Evolutionary conservation across 768 basidiomycete species (phyloP).

Genomic region (Lactarius trivialis): DNA sequence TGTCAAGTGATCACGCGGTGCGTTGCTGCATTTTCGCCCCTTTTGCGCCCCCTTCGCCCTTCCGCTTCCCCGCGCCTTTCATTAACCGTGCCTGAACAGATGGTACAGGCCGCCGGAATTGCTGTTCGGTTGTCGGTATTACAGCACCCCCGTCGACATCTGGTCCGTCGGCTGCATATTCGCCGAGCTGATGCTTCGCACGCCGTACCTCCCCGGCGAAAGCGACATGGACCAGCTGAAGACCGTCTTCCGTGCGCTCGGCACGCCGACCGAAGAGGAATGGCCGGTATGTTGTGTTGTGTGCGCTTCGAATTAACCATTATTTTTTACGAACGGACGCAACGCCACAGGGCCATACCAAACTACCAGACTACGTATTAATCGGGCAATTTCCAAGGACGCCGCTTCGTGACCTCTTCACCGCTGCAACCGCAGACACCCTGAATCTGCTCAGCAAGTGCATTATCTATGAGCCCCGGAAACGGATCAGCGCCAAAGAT

Average conservation of each 20-base stretch:
- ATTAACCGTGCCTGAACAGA: slow-evolving; percentile 35
- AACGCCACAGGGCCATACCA: slow-evolving; percentile 67
- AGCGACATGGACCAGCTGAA: slow-evolving; percentile 96
- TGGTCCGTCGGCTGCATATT: slow-evolving; percentile 99
- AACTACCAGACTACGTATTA: slow-evolving; percentile 83
- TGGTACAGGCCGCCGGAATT: slow-evolving; percentile 99
- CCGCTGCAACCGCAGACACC: slow-evolving; percentile 81
- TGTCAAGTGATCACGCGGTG: slow-evolving; percentile 96
- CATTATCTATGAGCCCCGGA: slow-evolving; percentile 78
- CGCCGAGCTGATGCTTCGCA: slow-evolving; percentile 93
- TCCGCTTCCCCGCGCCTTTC: background rate
- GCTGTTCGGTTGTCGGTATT: slow-evolving; percentile 84
- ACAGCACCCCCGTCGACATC: slow-evolving; percentile 87
- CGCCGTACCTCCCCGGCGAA: slow-evolving; percentile 92
- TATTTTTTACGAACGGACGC: too few relatives aligned
- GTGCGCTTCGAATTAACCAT: too few relatives aligned
- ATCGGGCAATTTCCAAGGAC: slow-evolving; percentile 82
- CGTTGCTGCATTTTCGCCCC: slow-evolving; percentile 25
- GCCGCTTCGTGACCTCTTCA: slow-evolving; percentile 80
- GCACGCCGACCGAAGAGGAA: slow-evolving; percentile 93
- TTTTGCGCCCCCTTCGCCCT: slow-evolving; percentile 2
- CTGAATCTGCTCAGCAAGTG: slow-evolving; percentile 76
- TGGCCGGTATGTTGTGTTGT: slow-evolving; percentile 95
- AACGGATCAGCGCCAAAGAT: slow-evolving; percentile 72
- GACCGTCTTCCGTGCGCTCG: slow-evolving; percentile 88